Evolutionary conservation across 352 stramenopile species (phyloP).

Genomic region (Pythium diclinum): DNA sequence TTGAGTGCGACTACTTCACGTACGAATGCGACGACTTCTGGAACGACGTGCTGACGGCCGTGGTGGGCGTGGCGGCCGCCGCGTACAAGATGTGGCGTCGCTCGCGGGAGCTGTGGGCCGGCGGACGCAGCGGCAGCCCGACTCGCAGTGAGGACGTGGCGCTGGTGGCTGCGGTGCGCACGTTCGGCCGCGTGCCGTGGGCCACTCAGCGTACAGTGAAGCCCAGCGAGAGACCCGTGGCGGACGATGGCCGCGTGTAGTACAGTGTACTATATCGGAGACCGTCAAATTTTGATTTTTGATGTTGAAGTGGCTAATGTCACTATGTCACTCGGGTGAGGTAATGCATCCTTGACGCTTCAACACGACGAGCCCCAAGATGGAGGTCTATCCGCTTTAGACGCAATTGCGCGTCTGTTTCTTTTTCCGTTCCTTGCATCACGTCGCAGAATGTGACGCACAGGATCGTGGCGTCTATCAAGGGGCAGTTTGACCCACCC

Average conservation of each 20-base stretch:
- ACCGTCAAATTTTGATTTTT: background rate
- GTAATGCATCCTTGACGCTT: background rate
- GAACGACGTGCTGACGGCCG: conserved; percentile 38
- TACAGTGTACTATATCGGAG: background rate
- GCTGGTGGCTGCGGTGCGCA: conserved; percentile 44
- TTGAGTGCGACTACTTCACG: conserved; percentile 49
- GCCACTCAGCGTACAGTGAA: background rate
- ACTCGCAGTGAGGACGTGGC: conserved; percentile 41
- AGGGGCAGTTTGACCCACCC: background rate
- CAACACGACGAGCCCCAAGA: background rate
- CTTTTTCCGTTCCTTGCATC: background rate
- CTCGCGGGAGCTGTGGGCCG: conserved; percentile 28
- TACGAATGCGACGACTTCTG: conserved; percentile 57
- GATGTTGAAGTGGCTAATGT: conserved; percentile 1
- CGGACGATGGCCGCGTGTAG: background rate
- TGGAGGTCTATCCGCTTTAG: background rate
- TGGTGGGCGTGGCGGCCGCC: conserved; percentile 24
- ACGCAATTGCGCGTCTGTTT: conserved; percentile 7
- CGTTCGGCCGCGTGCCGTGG: conserved; percentile 43
- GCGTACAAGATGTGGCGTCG: conserved; percentile 30
- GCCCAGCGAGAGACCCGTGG: background rate
- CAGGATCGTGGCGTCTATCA: background rate
- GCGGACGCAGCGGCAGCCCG: conserved; percentile 33
- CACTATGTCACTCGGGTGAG: background rate
- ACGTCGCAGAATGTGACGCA: background rate